A percentile compares a stretch with the other conserved stretches of the same genome.
phyloP scores from a whole-genome alignment of 2,329 filamentous ascomycete species.

The Beauveria medogensis region DNA sequence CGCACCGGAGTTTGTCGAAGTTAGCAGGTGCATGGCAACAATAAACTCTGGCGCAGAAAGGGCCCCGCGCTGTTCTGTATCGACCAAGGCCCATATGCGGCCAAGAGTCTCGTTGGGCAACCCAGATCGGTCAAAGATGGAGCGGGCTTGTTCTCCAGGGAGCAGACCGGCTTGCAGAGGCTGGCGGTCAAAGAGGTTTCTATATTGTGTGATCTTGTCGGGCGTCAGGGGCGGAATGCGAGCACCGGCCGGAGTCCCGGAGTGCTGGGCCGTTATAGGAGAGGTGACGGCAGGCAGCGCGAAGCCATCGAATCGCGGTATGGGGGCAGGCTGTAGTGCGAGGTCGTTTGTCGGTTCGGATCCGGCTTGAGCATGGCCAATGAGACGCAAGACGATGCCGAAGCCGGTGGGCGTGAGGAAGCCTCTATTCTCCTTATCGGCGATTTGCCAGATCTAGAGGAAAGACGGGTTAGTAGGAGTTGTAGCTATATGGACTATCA shows the following conservation, averaged over 20 bases:
- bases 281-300: slow-evolving; percentile 31
- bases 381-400: slow-evolving; percentile 83
- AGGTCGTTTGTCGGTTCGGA: slow-evolving; percentile 73
- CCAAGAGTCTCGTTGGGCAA: slow-evolving; percentile 84
- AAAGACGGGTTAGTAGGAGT: neutral
- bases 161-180: slow-evolving; percentile 65
- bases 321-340: slow-evolving; percentile 76
- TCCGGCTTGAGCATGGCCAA: slow-evolving; percentile 89
- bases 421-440: slow-evolving; percentile 91
- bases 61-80: slow-evolving; percentile 85
- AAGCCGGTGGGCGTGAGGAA: slow-evolving; percentile 90
- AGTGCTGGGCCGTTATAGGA: slow-evolving; percentile 48
- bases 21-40: slow-evolving; percentile 95
- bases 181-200: slow-evolving; percentile 83
- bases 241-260: slow-evolving; percentile 54
- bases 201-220: slow-evolving; percentile 85
- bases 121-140: slow-evolving; percentile 89
- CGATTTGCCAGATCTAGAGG: slow-evolving; percentile 92
- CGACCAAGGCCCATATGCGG: slow-evolving; percentile 92
- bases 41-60: slow-evolving; percentile 88
- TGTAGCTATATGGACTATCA: too few species aligned
- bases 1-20: slow-evolving; percentile 77
- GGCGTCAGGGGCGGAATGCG: slow-evolving; percentile 82
- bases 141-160: slow-evolving; percentile 77
- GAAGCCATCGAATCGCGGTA: slow-evolving; percentile 86